A percentile compares a stretch with the other conserved stretches of the same genome.
These are phyloP conservation scores for Paulownia fortunei DNA, from an alignment of 257 asterid genomes.

Conservation along the genomic window DNA sequence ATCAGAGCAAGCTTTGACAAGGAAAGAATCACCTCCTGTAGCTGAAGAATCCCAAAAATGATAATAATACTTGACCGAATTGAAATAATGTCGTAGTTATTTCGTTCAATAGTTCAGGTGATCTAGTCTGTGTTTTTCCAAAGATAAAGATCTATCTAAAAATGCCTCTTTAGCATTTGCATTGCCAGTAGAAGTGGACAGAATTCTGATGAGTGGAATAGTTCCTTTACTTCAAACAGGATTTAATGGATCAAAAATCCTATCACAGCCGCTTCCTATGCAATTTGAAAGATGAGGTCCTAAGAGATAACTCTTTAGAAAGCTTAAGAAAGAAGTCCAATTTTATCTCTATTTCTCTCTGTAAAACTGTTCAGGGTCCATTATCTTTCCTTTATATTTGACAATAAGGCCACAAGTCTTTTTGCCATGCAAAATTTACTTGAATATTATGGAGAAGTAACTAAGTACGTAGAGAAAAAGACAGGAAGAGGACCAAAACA, in stretches of 20 bases:
- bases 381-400: neutral
- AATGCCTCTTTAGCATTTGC: neutral
- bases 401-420: neutral
- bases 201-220: neutral
- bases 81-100: neutral
- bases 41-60: slow-evolving; percentile 14
- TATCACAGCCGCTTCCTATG: neutral
- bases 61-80: neutral
- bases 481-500: neutral
- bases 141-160: neutral
- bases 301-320: neutral
- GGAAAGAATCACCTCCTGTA: neutral
- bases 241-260: neutral
- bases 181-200: neutral
- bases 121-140: neutral
- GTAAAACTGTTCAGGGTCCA: neutral
- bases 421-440: neutral
- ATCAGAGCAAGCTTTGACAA: slow-evolving; percentile 14
- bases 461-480: neutral
- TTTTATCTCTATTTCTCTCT: neutral
- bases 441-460: neutral
- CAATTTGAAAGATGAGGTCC: neutral
- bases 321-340: neutral
- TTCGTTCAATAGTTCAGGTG: neutral
- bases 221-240: slow-evolving; percentile 2